phyloP scores from a whole-genome alignment of 2,329 filamentous ascomycete species.

The Gliomastix tumulicola region DNA sequence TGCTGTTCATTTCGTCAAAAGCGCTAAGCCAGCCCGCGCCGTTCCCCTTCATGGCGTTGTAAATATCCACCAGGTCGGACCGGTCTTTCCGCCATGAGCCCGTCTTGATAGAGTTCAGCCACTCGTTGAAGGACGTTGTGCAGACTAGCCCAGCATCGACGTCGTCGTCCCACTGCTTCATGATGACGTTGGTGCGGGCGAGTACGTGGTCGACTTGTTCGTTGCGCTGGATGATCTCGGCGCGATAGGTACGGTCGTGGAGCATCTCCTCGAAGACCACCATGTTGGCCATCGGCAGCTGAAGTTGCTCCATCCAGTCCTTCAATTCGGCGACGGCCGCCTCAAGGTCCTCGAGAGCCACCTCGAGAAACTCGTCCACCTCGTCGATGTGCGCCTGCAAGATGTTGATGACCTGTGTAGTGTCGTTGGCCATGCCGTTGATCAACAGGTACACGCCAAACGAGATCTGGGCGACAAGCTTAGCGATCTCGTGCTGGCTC shows the following conservation, averaged over 20 bases:
- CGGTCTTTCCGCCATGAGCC: conserved; percentile 56
- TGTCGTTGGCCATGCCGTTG: conserved; percentile 79
- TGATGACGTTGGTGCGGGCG: conserved; percentile 65
- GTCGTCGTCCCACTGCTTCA: conserved; percentile 74
- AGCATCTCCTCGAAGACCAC: conserved; percentile 82
- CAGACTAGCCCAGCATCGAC: conserved; percentile 71
- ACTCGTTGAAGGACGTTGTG: conserved; percentile 69
- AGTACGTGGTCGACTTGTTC: conserved; percentile 88
- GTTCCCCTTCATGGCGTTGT: conserved; percentile 86
- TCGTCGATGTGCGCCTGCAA: conserved; percentile 90
- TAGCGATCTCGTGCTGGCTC: conserved; percentile 79
- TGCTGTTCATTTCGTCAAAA: conserved; percentile 67
- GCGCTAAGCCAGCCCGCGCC: conserved; percentile 84
- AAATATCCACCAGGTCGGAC: conserved; percentile 62
- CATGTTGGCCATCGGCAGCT: conserved; percentile 76
- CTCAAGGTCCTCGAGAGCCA: conserved; percentile 77
- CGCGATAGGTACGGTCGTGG: conserved; percentile 73
- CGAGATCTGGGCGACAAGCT: conserved; percentile 84
- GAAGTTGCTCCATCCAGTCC: conserved; percentile 72
- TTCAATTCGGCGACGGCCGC: conserved; percentile 72
- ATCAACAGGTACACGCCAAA: conserved; percentile 89
- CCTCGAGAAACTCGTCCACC: conserved; percentile 83
- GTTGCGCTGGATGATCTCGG: conserved; percentile 79
- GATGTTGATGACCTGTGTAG: conserved; percentile 80
- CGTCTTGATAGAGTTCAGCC: conserved; percentile 61